Percentiles rank a stretch among this genome's conserved stretches.
Evolutionary conservation across 495 filamentous ascomycete species (phyloP).

Genomic region (Penicillium cinerascens): DNA sequence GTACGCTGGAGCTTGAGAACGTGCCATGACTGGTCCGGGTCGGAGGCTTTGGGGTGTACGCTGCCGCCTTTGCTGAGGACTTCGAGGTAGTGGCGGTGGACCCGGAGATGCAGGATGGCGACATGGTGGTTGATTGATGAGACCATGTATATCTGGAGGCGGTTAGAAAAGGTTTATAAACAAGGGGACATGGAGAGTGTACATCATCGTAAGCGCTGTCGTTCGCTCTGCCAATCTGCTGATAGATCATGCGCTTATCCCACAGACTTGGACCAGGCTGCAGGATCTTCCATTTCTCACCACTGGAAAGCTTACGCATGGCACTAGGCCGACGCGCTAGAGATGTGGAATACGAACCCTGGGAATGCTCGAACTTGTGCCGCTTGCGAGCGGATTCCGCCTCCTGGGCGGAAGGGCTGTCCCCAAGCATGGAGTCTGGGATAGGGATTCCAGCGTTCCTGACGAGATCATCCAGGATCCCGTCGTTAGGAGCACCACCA

Average conservation of each 20-base stretch:
- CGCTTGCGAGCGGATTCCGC: slow-evolving; percentile 38
- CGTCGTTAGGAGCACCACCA: slow-evolving; percentile 68
- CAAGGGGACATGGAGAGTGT: slow-evolving; percentile 1
- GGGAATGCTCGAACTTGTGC: slow-evolving; percentile 33
- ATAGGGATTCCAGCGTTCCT: slow-evolving; percentile 21
- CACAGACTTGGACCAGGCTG: slow-evolving; percentile 62
- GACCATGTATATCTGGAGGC: slow-evolving; percentile 68
- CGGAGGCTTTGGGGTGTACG: slow-evolving; percentile 35
- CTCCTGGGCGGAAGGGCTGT: slow-evolving; percentile 16
- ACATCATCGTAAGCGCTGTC: slow-evolving; percentile 54
- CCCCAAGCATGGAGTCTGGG: slow-evolving; percentile 25
- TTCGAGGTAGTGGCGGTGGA: slow-evolving; percentile 64
- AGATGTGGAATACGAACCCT: slow-evolving; percentile 24
- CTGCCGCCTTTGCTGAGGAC: slow-evolving; percentile 41
- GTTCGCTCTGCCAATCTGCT: slow-evolving; percentile 62
- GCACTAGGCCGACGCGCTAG: slow-evolving; percentile 28
- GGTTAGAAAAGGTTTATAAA: slow-evolving; percentile 3
- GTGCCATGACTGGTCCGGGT: slow-evolving; percentile 59
- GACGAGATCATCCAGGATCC: slow-evolving; percentile 52
- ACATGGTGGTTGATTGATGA: slow-evolving; percentile 82
- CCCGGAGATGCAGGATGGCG: slow-evolving; percentile 66
- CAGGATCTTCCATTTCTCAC: slow-evolving; percentile 49
- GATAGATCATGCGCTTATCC: slow-evolving; percentile 74
- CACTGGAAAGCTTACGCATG: slow-evolving; percentile 33
- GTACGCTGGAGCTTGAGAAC: slow-evolving; percentile 63